A percentile compares a stretch with the other conserved stretches of the same genome.
phyloP scores from a whole-genome alignment of 768 basidiomycete species.

The Boletellus ananas region DNA sequence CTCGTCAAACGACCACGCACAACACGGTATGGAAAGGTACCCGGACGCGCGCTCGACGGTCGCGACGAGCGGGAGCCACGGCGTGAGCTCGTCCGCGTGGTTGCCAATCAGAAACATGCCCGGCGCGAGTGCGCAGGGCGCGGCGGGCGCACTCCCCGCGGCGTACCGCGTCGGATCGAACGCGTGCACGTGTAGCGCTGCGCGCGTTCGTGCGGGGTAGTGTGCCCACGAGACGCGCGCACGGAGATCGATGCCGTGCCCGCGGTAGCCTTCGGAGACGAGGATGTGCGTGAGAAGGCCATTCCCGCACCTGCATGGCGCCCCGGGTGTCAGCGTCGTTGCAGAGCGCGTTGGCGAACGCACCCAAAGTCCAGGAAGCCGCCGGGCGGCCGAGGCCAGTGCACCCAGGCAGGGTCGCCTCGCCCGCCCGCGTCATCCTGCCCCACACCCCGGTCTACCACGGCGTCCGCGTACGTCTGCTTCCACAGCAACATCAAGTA shows the following conservation, averaged over 20 bases:
- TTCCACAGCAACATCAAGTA: constrained; percentile 93
- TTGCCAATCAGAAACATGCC: constrained; percentile 85
- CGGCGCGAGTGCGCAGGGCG: constrained; percentile 34
- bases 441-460: too few species aligned
- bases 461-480: constrained; percentile 44
- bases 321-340: too few species aligned
- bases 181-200: constrained; percentile 59
- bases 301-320: constrained; percentile 71
- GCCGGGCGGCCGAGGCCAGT: constrained; percentile 74
- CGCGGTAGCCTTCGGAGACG: constrained; percentile 75
- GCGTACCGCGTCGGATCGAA: constrained; percentile 53
- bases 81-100: constrained; percentile 95
- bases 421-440: neutral
- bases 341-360: constrained; percentile 11
- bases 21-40: constrained; percentile 86
- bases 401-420: constrained; percentile 49
- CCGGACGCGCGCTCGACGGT: constrained; percentile 58
- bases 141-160: neutral
- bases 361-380: constrained; percentile 92
- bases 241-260: constrained; percentile 83
- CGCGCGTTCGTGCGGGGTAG: constrained; percentile 64
- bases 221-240: constrained; percentile 79
- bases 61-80: constrained; percentile 86
- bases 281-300: constrained; percentile 90
- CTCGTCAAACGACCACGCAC: constrained; percentile 76